Conservation (phyloP, 2,329 filamentous ascomycete species). For the Cordyceps fumosorosea region DNA sequence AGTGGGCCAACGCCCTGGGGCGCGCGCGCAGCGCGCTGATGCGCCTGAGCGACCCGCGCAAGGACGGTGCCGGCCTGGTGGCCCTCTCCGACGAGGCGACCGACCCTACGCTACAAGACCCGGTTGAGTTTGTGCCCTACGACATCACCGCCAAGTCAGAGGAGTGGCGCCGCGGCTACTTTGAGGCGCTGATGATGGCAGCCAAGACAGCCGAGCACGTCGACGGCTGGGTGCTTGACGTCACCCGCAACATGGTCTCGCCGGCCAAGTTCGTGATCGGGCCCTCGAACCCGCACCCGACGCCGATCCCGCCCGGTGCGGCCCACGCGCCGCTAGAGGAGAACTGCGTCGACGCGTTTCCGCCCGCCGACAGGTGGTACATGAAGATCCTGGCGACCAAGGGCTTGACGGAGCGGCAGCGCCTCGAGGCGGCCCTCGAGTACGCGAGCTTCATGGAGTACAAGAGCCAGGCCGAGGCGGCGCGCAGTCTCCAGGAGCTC, state of each 20-base stretch:
- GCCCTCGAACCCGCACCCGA: constrained; percentile 75
- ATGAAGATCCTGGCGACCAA: constrained; percentile 72
- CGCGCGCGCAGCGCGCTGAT: constrained; percentile 53
- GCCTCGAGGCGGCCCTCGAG: constrained; percentile 71
- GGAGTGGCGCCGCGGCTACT: constrained; percentile 81
- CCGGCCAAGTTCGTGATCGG: constrained; percentile 69
- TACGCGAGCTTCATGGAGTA: constrained; percentile 83
- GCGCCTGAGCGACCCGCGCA: constrained; percentile 60
- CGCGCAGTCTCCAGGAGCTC: constrained; percentile 67
- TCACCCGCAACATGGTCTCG: constrained; percentile 58
- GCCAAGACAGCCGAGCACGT: constrained; percentile 73
- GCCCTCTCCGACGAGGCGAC: constrained; percentile 52
- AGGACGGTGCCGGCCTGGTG: constrained; percentile 61
- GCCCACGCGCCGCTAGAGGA: constrained; percentile 63
- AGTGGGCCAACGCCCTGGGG: constrained; percentile 63
- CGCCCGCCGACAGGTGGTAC: constrained; percentile 70
- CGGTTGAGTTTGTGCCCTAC: constrained; percentile 54
- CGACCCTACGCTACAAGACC: constrained; percentile 60
- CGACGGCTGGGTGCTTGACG: constrained; percentile 72
- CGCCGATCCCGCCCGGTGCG: constrained; percentile 60
- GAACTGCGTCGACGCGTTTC: constrained; percentile 64
- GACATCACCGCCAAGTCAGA: constrained; percentile 73
- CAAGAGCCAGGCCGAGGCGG: constrained; percentile 58
- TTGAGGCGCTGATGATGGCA: constrained; percentile 69
- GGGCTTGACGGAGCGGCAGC: constrained; percentile 73